These are phyloP conservation scores for Cyclotella sp. DNA, from an alignment of 108 stramenopile genomes.

Conservation along the genomic window DNA sequence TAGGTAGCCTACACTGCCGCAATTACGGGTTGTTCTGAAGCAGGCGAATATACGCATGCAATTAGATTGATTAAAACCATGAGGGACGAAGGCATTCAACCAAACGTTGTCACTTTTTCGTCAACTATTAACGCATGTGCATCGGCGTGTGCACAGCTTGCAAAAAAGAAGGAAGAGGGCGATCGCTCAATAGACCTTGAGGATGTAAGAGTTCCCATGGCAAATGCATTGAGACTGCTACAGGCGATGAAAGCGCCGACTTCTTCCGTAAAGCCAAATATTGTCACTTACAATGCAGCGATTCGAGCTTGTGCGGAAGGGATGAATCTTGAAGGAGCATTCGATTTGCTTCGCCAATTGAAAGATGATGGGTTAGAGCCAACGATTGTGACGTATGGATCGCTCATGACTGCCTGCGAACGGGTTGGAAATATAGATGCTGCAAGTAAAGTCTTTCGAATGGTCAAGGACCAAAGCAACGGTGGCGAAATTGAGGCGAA, in stretches of 20 bases:
- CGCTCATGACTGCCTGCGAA: slow-evolving; percentile 87
- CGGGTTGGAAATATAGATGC: slow-evolving; percentile 67
- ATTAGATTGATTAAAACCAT: slow-evolving; percentile 69
- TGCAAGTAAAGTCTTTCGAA: slow-evolving; percentile 68
- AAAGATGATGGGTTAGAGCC: slow-evolving; percentile 64
- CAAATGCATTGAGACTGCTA: slow-evolving; percentile 71
- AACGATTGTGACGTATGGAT: slow-evolving; percentile 78
- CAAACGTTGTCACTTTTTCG: slow-evolving; percentile 78
- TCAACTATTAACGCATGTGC: slow-evolving; percentile 82
- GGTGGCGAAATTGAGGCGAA: slow-evolving; percentile 52
- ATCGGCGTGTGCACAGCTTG: slow-evolving; percentile 61
- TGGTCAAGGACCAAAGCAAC: slow-evolving; percentile 55
- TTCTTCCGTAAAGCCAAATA: slow-evolving; percentile 71
- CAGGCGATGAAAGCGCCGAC: slow-evolving; percentile 64
- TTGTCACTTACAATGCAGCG: slow-evolving; percentile 85
- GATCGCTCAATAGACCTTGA: slow-evolving; percentile 23
- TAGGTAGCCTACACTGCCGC: slow-evolving; percentile 72
- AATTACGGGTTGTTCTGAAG: slow-evolving; percentile 82
- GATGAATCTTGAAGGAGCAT: slow-evolving; percentile 66
- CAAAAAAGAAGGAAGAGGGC: slow-evolving; percentile 28
- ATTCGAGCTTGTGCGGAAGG: slow-evolving; percentile 87
- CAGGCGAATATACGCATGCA: slow-evolving; percentile 75
- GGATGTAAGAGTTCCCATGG: slow-evolving; percentile 49
- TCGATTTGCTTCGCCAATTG: slow-evolving; percentile 61
- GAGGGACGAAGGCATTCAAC: slow-evolving; percentile 68